phyloP scores from a whole-genome alignment of 2,329 filamentous ascomycete species.

The Trichoderma harzianum region DNA sequence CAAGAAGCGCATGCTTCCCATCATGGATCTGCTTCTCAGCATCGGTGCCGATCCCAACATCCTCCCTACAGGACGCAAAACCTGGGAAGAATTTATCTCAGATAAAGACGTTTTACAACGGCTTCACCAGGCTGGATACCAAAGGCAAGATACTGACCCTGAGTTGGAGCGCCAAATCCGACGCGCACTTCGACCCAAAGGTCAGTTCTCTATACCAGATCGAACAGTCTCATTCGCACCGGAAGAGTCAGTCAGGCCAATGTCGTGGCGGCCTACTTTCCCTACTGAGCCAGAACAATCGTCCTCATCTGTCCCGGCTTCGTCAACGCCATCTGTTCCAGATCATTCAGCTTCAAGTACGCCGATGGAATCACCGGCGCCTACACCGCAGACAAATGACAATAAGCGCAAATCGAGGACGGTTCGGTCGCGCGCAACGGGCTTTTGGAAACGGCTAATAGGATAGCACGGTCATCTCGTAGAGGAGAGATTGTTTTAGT shows the following conservation, averaged over 20 bases:
- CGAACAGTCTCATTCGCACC: neutral
- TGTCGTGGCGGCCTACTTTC: neutral
- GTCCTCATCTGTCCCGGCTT: neutral
- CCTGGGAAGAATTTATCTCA: conserved; percentile 1
- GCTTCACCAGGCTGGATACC: neutral
- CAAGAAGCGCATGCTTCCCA: conserved; percentile 1
- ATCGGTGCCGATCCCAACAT: neutral
- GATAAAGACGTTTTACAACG: neutral
- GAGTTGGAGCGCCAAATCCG: neutral
- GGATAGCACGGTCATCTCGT: neutral
- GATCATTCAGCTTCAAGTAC: neutral
- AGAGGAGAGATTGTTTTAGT: neutral
- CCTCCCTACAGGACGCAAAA: neutral
- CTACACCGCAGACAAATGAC: neutral
- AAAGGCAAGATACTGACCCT: neutral
- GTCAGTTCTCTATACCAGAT: neutral
- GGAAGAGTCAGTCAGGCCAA: neutral
- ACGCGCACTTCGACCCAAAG: neutral
- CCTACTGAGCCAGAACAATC: neutral
- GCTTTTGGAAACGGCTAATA: neutral
- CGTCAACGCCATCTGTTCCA: neutral
- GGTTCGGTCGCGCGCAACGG: neutral
- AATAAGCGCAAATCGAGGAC: neutral
- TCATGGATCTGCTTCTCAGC: neutral
- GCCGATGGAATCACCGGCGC: neutral